These are phyloP conservation scores for Anethum foeniculum DNA, from an alignment of 140 eudicot genomes.

Conservation along the genomic window DNA sequence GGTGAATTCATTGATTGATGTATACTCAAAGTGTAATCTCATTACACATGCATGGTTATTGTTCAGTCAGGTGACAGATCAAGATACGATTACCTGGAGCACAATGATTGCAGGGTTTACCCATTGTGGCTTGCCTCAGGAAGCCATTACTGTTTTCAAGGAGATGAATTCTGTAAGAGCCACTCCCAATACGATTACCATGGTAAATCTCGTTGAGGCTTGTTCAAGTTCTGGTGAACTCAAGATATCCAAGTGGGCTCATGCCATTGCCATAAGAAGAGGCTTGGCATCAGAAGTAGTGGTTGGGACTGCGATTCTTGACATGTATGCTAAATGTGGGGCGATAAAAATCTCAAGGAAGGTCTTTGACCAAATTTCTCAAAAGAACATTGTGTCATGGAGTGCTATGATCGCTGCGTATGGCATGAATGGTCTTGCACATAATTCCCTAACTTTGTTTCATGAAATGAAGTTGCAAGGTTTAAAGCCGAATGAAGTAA, in stretches of 20 bases:
- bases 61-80: constrained; percentile 34
- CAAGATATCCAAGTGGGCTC: constrained; percentile 47
- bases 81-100: constrained; percentile 71
- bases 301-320: constrained; percentile 67
- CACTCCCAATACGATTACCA: constrained; percentile 44
- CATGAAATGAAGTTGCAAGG: constrained; percentile 45
- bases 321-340: constrained; percentile 76
- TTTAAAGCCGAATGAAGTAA: constrained; percentile 52
- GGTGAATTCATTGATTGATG: constrained; percentile 59
- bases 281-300: constrained; percentile 44
- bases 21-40: constrained; percentile 64
- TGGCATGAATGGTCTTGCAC: constrained; percentile 76
- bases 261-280: constrained; percentile 56
- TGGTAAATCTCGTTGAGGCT: constrained; percentile 70
- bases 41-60: constrained; percentile 37
- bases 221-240: constrained; percentile 52
- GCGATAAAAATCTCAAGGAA: constrained; percentile 47
- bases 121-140: constrained; percentile 60
- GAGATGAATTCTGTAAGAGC: constrained; percentile 37
- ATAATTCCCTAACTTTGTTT: constrained; percentile 41
- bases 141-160: constrained; percentile 48
- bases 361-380: constrained; percentile 40
- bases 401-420: constrained; percentile 78
- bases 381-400: constrained; percentile 52
- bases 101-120: constrained; percentile 85